phyloP scores from a whole-genome alignment of 1,284 basidiomycete genomes.

The Vanrija humicola region DNA sequence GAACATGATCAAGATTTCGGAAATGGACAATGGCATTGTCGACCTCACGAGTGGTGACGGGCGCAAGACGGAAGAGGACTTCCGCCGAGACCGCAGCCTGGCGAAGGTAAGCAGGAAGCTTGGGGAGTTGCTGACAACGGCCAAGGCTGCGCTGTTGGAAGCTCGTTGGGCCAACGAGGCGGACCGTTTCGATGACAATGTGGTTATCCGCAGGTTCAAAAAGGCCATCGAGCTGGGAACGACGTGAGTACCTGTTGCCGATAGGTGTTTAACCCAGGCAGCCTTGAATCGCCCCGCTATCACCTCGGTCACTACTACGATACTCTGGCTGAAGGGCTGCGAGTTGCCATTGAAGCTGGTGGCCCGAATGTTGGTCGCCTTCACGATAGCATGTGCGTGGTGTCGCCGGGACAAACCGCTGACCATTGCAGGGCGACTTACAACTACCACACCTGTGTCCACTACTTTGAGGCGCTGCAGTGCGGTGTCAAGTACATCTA shows the following conservation, averaged over 20 bases:
- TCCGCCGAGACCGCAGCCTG: slow-evolving; percentile 38
- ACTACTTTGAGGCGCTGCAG: slow-evolving; percentile 70
- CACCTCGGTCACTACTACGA: slow-evolving; percentile 86
- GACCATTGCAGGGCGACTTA: slow-evolving; percentile 16
- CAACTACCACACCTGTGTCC: slow-evolving; percentile 53
- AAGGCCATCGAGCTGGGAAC: slow-evolving; percentile 58
- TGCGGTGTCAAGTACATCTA: slow-evolving; percentile 94
- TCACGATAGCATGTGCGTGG: slow-evolving; percentile 4
- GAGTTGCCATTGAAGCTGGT: slow-evolving; percentile 5
- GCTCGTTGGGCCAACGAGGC: slow-evolving; percentile 93
- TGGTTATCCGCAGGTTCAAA: slow-evolving; percentile 61
- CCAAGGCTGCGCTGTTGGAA: slow-evolving; percentile 77
- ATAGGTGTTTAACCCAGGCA: too few relatives aligned
- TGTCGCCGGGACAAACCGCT: background rate
- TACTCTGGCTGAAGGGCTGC: slow-evolving; percentile 29
- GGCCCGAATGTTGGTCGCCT: background rate
- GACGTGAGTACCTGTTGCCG: slow-evolving; percentile 25
- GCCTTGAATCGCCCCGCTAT: slow-evolving; percentile 78
- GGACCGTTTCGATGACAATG: slow-evolving; percentile 67
- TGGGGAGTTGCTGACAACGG: slow-evolving; percentile 4
- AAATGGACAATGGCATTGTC: slow-evolving; percentile 36
- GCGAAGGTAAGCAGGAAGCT: slow-evolving; percentile 61
- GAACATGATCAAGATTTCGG: slow-evolving; percentile 1
- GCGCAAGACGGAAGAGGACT: slow-evolving; percentile 53
- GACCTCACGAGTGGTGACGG: slow-evolving; percentile 52